Conservation (phyloP, 768 basidiomycete genomes). For the Suillus cothurnatus region DNA sequence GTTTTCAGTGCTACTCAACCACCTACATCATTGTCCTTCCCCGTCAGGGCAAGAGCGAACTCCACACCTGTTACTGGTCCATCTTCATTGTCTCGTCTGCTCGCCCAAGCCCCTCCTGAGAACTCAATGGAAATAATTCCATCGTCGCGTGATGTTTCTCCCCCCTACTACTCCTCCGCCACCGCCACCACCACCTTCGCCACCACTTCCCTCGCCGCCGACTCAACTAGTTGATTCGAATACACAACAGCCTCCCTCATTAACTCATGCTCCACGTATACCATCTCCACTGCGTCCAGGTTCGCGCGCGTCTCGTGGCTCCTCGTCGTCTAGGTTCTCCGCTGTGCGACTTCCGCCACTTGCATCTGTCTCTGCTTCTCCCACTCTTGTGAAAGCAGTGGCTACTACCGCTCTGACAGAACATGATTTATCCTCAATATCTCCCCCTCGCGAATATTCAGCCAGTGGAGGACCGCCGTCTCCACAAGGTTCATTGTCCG, state of each 20-base stretch:
- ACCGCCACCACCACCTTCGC: slow-evolving; percentile 38
- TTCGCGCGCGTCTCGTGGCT: slow-evolving; percentile 71
- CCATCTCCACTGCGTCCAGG: slow-evolving; percentile 70
- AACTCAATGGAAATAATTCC: slow-evolving; percentile 25
- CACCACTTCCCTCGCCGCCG: slow-evolving; percentile 36
- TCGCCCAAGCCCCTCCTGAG: slow-evolving; percentile 67
- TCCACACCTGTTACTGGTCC: slow-evolving; percentile 73
- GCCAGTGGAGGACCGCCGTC: slow-evolving; percentile 50
- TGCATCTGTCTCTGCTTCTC: slow-evolving; percentile 46
- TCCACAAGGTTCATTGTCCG: slow-evolving; percentile 61
- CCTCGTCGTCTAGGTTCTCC: slow-evolving; percentile 70
- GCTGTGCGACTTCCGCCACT: slow-evolving; percentile 61
- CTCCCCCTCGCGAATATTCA: slow-evolving; percentile 35
- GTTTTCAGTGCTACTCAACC: slow-evolving; percentile 65
- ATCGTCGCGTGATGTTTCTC: slow-evolving; percentile 35
- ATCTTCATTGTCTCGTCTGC: slow-evolving; percentile 76
- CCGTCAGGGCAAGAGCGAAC: slow-evolving; percentile 60
- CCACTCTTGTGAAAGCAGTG: slow-evolving; percentile 54
- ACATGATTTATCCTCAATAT: slow-evolving; percentile 47
- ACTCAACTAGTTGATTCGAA: slow-evolving; percentile 12
- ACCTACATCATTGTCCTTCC: slow-evolving; percentile 70
- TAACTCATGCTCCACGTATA: slow-evolving; percentile 34
- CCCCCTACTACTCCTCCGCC: slow-evolving; percentile 38
- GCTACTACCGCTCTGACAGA: slow-evolving; percentile 72
- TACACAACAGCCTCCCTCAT: slow-evolving; percentile 35